These are phyloP conservation scores for Nemania sp. DNA, from an alignment of 2,329 filamentous ascomycete species.

Conservation along the genomic window DNA sequence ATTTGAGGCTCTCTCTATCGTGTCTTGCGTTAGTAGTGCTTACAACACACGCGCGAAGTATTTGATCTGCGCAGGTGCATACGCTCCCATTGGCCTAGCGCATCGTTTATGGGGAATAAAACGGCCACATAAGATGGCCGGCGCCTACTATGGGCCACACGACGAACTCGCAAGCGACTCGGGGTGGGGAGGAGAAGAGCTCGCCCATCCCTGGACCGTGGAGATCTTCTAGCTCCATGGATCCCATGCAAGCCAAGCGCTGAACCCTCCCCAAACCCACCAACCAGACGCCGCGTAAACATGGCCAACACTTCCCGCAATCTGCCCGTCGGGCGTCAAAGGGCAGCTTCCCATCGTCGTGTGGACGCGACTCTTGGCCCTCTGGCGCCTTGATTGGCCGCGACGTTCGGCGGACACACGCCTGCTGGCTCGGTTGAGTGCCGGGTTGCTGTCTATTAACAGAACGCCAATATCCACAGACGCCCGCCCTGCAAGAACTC, in stretches of 20 bases:
- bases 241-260: slow-evolving; percentile 39
- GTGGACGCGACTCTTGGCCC: slow-evolving; percentile 28
- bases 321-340: slow-evolving; percentile 37
- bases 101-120: slow-evolving; percentile 20
- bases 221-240: slow-evolving; percentile 15
- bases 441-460: slow-evolving; percentile 13
- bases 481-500: slow-evolving; percentile 25
- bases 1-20: background rate
- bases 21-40: slow-evolving; percentile 1
- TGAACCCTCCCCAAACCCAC: slow-evolving; percentile 31
- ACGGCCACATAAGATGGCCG: slow-evolving; percentile 47
- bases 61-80: slow-evolving; percentile 9
- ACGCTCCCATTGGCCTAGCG: slow-evolving; percentile 32
- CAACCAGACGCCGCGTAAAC: slow-evolving; percentile 23
- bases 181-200: slow-evolving; percentile 4
- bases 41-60: slow-evolving; percentile 2
- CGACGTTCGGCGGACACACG: background rate
- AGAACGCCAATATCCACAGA: slow-evolving; percentile 29
- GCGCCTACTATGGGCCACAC: slow-evolving; percentile 45
- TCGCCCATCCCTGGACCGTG: slow-evolving; percentile 8
- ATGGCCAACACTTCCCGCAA: slow-evolving; percentile 25
- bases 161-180: too few species aligned
- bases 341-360: slow-evolving; percentile 21
- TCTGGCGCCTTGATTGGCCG: slow-evolving; percentile 25
- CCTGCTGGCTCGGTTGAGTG: slow-evolving; percentile 5